These are phyloP conservation scores for Prunus campanulata DNA, from an alignment of 306 rosid genomes.

Conservation along the genomic window DNA sequence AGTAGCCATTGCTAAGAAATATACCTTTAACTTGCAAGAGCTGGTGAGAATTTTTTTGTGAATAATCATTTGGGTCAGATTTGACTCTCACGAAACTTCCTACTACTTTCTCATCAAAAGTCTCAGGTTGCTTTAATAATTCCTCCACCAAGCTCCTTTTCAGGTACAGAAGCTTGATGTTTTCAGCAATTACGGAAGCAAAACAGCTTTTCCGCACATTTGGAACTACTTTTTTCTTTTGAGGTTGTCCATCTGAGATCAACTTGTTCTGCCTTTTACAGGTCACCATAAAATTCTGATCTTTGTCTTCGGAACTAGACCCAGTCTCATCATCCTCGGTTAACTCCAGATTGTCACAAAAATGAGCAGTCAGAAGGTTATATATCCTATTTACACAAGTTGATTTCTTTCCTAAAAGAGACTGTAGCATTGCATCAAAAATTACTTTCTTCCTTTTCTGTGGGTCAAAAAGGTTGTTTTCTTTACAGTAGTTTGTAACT, in stretches of 20 bases:
- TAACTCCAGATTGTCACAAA: conserved; percentile 52
- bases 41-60: conserved; percentile 58
- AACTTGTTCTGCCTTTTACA: conserved; percentile 31
- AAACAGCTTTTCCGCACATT: conserved; percentile 35
- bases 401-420: conserved; percentile 54
- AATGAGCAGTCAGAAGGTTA: conserved; percentile 55
- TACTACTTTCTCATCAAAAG: conserved; percentile 51
- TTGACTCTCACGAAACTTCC: conserved; percentile 72
- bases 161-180: conserved; percentile 67
- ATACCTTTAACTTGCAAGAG: conserved; percentile 71
- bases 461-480: conserved; percentile 59
- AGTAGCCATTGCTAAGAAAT: conserved; percentile 1
- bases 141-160: conserved; percentile 68
- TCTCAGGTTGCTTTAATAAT: conserved; percentile 48
- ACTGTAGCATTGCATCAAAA: conserved; percentile 50
- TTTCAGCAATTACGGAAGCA: conserved; percentile 55
- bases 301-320: conserved; percentile 39
- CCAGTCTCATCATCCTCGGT: conserved; percentile 37
- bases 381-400: conserved; percentile 43
- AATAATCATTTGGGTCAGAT: conserved; percentile 61
- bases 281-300: conserved; percentile 19
- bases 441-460: conserved; percentile 51
- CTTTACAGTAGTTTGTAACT: conserved; percentile 52
- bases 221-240: conserved; percentile 18
- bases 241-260: conserved; percentile 23